Evolutionary conservation across 1,284 basidiomycete species (phyloP), one percentile per base, ranked within the genome.

Genomic region (Ustilago shanxiensis): DNA sequence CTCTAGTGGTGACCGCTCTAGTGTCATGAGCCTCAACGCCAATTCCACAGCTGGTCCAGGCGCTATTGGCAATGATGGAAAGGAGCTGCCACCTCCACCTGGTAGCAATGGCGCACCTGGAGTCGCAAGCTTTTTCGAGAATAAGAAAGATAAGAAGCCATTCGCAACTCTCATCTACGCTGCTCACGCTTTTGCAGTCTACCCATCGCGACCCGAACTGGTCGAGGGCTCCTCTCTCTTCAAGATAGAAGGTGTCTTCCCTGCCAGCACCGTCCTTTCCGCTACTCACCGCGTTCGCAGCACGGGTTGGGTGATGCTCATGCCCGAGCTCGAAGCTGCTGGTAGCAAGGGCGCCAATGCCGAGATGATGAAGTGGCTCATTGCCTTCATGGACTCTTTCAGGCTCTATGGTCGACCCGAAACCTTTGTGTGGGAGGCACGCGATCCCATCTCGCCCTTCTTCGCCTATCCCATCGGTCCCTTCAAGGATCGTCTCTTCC

Each of bases 361-460:
- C 51, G 95, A 95, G 86, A 96, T 98, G 94, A 89, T 98, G 78
- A 93, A 92, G 85, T 99, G 96, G 95, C 88, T 97, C 60, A 91
- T 95, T 66, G 94, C 79, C 31, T 82, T 85, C 31, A 85, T 85
- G 83, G 84, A 85, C 26, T 86, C 84, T 33, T 87, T 87, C 66
- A 77, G 76, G 33, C 81, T 85, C 26, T 85, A 86, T 26, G 82
- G 82, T 28, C 72, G 82, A 22, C 83, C 83, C 9, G 72, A 75
- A 11, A 64, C 59, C 14, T 81, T 85, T 52, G 66, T 69, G 7
- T 83, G 80, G 79, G 85, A 86, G 53, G 82, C 84, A 1, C 80
- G 84, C 61, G 79, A 77, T 60, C 83, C 84, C 92, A 92, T 56
- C 37, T 85, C 83, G 56, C 76, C 82, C 39, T 85, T 85, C 81